phyloP scores from a whole-genome alignment of 352 stramenopile species.

The Albugo candida region DNA sequence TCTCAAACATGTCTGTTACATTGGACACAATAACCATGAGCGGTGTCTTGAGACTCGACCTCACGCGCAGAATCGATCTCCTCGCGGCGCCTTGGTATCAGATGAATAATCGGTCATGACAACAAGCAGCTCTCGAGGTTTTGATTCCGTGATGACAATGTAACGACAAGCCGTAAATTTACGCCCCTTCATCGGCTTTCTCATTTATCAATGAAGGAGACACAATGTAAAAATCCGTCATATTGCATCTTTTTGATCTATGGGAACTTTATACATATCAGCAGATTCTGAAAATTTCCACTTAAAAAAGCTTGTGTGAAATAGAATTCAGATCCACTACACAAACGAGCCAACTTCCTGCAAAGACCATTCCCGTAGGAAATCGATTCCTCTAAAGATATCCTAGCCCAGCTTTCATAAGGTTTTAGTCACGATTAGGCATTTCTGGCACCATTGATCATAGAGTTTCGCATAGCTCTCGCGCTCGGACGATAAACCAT shows the following conservation, averaged over 20 bases:
- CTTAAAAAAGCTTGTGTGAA: constrained; percentile 92
- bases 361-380: constrained; percentile 71
- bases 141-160: constrained; percentile 66
- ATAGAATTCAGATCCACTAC: constrained; percentile 90
- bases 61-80: constrained; percentile 78
- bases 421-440: constrained; percentile 88
- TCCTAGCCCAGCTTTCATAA: constrained; percentile 81
- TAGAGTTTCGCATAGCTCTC: constrained; percentile 84
- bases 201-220: constrained; percentile 14
- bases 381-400: constrained; percentile 64
- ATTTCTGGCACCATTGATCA: constrained; percentile 74
- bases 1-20: constrained; percentile 85
- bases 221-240: constrained; percentile 41
- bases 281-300: constrained; percentile 86
- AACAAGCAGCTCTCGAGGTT: constrained; percentile 71
- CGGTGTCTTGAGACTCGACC: constrained; percentile 73
- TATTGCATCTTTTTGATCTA: constrained; percentile 84
- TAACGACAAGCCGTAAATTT: constrained; percentile 80
- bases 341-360: constrained; percentile 46
- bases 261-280: constrained; percentile 76
- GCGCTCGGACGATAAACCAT: constrained; percentile 84
- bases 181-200: constrained; percentile 73
- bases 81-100: constrained; percentile 56
- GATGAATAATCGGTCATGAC: constrained; percentile 67
- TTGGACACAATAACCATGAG: constrained; percentile 80